Base-by-base conservation (phyloP, 371 early-diverging fungal species). In the Funneliformis caledonium region DNA sequence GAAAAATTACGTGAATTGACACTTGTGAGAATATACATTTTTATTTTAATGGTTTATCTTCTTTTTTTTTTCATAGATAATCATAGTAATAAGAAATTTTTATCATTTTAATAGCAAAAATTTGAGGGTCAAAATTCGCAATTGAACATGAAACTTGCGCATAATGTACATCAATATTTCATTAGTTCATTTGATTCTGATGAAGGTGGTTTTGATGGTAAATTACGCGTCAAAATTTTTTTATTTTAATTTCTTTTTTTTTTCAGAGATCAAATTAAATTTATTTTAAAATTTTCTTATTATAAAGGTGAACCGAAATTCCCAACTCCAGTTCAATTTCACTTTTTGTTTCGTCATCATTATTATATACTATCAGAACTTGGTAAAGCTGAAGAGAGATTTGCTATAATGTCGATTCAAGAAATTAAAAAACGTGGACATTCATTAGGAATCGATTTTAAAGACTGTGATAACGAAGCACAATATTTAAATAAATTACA, bases 301-400 rank as follows among this genome's bases (percentile, higher is more conserved):
- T 16, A 10, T 52, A 22, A 42, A 79, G 79, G 70, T 45, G 88
- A 90, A 5, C 93, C 93, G 1, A 93, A 93, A 77, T 93, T 93
- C 77, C 92, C 92, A 26, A 90, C 90, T 0, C 91, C 92, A 33
- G 90, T 89, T 3, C 86, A 87, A 72, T 80, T 93, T 22, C 75
- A 87, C 22, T 93, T 92, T 81, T 82, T 93, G 50, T 80, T 89
- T 52, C 85, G 88, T 16, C 90, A 88, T 75, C 83, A 88, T 83
- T 84, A 81, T 56, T 88, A 83, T 65, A 69, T 45, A 16, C 37
- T 76, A 3, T 64, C 31, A 26, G 80, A 31, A 72, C 62, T 45
- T 31, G 76, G 4, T 22, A 76, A n/a, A 22, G 68, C 43, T 19
- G 47, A 77, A 33, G 61, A 79, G 19, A 45, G 33, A 11, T 62